Evolutionary conservation across 2,329 filamentous ascomycete species (phyloP), one percentile per base, ranked within the genome.

Genomic region (Parasarocladium wereldwijsianum): DNA sequence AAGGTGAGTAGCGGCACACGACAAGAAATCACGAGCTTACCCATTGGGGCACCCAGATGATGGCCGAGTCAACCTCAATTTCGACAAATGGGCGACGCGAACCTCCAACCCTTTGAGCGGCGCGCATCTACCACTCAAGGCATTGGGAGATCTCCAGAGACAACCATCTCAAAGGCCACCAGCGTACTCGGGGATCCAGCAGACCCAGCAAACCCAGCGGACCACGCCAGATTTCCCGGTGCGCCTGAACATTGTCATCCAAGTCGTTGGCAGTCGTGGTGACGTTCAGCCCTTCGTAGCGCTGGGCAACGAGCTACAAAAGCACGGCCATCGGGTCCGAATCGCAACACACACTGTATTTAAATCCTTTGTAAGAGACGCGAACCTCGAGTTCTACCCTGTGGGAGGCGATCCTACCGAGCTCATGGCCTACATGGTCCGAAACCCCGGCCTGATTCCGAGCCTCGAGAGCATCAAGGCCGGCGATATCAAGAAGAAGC

Each of bases 201-300:
- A 8, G 9, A 9, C 12, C 23, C 23, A n/a, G 23, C 14, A 7
- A n/a, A 24, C 12, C 7, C 12, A n/a, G 8, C 18, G 20, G 10
- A 28, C 6, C 8, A 28, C 26, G 25, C 12, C 25, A 13, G 14
- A 8, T 8, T 8, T 26, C 8, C 6, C 12, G n/a, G 14, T 24
- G 9, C 23, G 48, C 11, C 54, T 85, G 26, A 85, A 84, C 48
- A 76, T 86, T 30, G 78, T 83, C 12, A 75, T 86, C 35, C 82
- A 83, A 63, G 76, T 85, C 4, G 82, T 86, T 37, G 80, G 81
- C 2, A 78, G 70, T 7, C 62, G 80, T 24, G 80, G 80, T n/a
- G 80, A 87, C 41, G 75, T 80, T 3, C 80, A 86, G 42, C 81
- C 81, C 0, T 87, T 86, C 37, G 50, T 87, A 11, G 73, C 72